Conservation (phyloP, 2,329 filamentous ascomycete species). For the Chaetomium globosum region DNA sequence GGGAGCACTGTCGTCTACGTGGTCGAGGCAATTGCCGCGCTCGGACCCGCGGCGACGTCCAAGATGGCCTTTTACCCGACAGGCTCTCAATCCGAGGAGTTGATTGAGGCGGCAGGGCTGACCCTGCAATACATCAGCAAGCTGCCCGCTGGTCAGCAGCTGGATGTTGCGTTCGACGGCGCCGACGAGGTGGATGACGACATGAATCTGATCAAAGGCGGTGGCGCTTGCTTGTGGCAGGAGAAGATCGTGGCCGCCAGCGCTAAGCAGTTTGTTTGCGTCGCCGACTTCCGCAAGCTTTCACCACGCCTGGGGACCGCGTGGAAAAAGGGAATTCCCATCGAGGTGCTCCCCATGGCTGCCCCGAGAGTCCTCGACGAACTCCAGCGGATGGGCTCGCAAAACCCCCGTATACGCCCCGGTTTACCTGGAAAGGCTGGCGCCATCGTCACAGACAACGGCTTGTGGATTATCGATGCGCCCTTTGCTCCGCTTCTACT, state of each 20-base stretch:
- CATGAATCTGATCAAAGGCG: constrained; percentile 96
- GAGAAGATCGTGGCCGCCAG: constrained; percentile 92
- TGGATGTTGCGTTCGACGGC: constrained; percentile 94
- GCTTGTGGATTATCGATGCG: constrained; percentile 89
- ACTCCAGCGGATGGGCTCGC: constrained; percentile 72
- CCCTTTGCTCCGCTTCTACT: constrained; percentile 77
- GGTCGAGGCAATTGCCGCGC: constrained; percentile 74
- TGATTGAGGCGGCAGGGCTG: constrained; percentile 79
- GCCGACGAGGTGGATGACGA: constrained; percentile 96
- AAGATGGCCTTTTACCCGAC: constrained; percentile 88
- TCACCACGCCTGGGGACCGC: constrained; percentile 71
- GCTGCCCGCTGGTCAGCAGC: constrained; percentile 57
- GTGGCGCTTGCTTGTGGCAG: constrained; percentile 95
- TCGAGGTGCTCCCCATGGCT: constrained; percentile 88
- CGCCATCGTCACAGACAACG: constrained; percentile 78
- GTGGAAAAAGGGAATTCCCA: constrained; percentile 84
- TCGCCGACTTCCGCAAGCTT: constrained; percentile 83
- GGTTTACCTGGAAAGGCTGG: constrained; percentile 77
- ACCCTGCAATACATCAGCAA: constrained; percentile 77
- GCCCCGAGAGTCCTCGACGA: constrained; percentile 74
- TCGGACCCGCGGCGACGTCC: constrained; percentile 56
- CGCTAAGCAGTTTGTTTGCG: constrained; percentile 80
- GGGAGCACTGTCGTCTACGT: constrained; percentile 83
- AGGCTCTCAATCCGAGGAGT: constrained; percentile 83
- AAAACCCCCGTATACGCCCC: constrained; percentile 69